Conservation (phyloP, 2,329 filamentous ascomycete genomes). For the Pseudopyricularia cyperi region DNA sequence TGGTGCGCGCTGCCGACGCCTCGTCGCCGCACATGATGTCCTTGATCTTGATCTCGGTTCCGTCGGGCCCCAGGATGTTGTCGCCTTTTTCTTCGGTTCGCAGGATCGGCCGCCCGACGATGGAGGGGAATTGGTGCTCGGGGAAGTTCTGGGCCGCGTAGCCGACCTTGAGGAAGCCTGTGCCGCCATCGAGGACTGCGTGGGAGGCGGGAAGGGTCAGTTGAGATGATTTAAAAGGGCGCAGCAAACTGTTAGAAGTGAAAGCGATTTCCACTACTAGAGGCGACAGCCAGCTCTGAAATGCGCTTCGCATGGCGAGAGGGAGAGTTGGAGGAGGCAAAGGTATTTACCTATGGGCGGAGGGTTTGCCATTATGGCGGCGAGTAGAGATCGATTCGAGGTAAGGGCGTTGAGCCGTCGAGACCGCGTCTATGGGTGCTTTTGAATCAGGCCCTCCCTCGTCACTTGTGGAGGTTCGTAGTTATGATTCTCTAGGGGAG, state of each 20-base stretch:
- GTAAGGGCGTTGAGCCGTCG: background rate
- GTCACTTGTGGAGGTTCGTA: background rate
- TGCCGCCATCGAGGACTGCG: constrained; percentile 96
- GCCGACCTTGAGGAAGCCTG: constrained; percentile 98
- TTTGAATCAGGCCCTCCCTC: background rate
- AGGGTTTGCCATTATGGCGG: constrained; percentile 30
- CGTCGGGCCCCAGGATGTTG: constrained; percentile 28
- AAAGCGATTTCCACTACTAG: too few relatives aligned
- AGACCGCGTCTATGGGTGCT: background rate
- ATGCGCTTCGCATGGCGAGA: constrained; percentile 3
- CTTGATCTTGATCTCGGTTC: constrained; percentile 65
- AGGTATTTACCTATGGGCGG: constrained; percentile 38
- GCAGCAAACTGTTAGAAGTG: too few relatives aligned
- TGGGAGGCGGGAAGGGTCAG: constrained; percentile 2
- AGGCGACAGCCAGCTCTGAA: too few relatives aligned
- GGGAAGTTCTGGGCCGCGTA: constrained; percentile 99
- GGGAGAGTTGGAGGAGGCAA: constrained; percentile 1
- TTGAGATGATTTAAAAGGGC: background rate
- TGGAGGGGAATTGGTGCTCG: constrained; percentile 95
- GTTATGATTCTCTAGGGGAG: background rate
- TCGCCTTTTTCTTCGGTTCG: constrained; percentile 76
- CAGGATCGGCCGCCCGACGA: constrained; percentile 93
- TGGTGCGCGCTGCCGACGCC: constrained; percentile 84
- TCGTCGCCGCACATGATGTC: constrained; percentile 99
- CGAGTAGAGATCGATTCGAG: background rate